Evolutionary conservation across 345 rosid genomes (phyloP).

Genomic region (Brassica juncea): DNA sequence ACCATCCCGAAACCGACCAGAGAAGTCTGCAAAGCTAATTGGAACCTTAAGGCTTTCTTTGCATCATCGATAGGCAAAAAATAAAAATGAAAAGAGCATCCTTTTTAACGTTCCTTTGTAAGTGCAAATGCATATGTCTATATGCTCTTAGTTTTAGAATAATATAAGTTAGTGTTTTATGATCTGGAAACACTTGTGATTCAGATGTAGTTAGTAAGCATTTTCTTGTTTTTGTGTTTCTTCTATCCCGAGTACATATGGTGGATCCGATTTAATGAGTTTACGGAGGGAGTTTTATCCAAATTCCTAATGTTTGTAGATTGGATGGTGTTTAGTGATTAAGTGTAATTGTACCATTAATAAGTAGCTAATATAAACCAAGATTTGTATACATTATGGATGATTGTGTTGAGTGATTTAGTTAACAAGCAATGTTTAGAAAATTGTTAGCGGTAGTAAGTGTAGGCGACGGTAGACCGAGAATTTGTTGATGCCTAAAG

Average conservation of each 20-base stretch:
- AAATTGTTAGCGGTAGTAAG: too few relatives aligned
- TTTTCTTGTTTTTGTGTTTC: conserved; percentile 6
- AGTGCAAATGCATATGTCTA: conserved; percentile 30
- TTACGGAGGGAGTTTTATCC: not conserved
- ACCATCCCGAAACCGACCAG: conserved; percentile 37
- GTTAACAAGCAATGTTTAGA: too few relatives aligned
- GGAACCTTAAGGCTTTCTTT: conserved; percentile 3
- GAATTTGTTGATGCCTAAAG: too few relatives aligned
- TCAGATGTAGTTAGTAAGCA: conserved; percentile 38
- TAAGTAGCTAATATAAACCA: not conserved
- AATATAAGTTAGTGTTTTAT: conserved; percentile 11
- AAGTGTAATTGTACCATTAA: not conserved
- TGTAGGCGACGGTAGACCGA: too few relatives aligned
- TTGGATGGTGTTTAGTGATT: conserved; percentile 3
- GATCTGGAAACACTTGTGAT: conserved; percentile 16
- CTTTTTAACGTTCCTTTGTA: conserved; percentile 29
- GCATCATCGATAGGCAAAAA: conserved; percentile 6
- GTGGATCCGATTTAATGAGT: not conserved
- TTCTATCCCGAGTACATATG: conserved; percentile 11
- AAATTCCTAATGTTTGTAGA: conserved; percentile 11
- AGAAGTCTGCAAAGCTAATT: conserved; percentile 65
- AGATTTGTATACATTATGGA: conserved; percentile 4
- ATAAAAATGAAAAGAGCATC: not conserved
- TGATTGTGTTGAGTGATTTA: not conserved
- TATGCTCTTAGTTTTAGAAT: conserved; percentile 32